phyloP scores from a whole-genome alignment of 1,284 basidiomycete species.

The Cutaneotrichosporon sp. region DNA sequence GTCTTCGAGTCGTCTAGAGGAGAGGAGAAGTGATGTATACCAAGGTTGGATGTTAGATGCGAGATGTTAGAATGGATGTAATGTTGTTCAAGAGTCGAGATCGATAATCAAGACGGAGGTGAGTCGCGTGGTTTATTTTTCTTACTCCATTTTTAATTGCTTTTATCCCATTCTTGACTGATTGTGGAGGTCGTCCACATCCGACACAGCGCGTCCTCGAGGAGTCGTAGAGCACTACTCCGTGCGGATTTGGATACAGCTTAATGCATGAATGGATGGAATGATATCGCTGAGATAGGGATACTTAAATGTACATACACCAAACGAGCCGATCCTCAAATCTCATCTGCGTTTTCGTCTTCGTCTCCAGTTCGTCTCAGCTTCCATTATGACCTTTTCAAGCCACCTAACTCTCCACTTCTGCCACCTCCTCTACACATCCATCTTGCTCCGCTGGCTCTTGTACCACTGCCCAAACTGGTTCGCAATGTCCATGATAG shows the following conservation, averaged over 20 bases:
- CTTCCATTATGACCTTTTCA: not conserved
- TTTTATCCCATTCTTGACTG: not conserved
- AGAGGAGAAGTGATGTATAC: too few relatives aligned
- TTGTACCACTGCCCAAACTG: constrained; percentile 39
- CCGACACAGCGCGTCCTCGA: not conserved
- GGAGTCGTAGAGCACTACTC: too few relatives aligned
- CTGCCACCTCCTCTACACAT: constrained; percentile 8
- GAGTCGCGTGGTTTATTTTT: not conserved
- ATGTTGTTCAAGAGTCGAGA: too few relatives aligned
- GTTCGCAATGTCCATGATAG: constrained; percentile 34
- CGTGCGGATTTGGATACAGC: too few relatives aligned
- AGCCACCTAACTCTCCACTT: not conserved
- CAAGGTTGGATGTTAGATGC: too few relatives aligned
- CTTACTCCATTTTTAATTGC: not conserved
- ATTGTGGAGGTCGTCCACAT: constrained; percentile 1
- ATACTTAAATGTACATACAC: too few relatives aligned
- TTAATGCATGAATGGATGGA: too few relatives aligned
- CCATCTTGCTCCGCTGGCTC: constrained; percentile 35
- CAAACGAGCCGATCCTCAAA: too few relatives aligned
- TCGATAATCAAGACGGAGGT: not conserved
- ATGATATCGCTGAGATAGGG: too few relatives aligned
- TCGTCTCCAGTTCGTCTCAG: not conserved
- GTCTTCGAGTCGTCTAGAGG: too few relatives aligned
- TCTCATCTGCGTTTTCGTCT: too few relatives aligned
- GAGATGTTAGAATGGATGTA: too few relatives aligned